Evolutionary conservation across 1,284 basidiomycete species (phyloP).

Genomic region (Ustilago tritici): DNA sequence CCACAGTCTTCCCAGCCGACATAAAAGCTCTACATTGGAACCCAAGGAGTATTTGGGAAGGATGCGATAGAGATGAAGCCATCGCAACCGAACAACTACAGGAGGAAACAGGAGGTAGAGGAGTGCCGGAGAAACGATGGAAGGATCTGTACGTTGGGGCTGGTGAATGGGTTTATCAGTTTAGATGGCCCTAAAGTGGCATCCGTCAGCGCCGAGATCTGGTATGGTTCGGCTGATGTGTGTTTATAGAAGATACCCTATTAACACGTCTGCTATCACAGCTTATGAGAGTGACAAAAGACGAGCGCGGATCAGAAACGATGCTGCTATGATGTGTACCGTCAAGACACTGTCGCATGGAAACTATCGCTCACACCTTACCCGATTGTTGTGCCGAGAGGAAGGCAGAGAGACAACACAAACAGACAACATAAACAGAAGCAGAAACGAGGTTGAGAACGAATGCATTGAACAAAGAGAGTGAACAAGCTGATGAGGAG

Average conservation of each 20-base stretch:
- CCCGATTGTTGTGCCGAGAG: too few species aligned
- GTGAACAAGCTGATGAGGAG: not conserved
- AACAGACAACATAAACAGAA: not conserved
- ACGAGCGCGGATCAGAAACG: too few species aligned
- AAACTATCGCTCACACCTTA: not conserved
- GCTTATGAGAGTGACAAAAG: too few species aligned
- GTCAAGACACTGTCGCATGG: not conserved
- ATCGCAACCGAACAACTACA: slow-evolving; percentile 6
- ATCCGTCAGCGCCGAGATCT: not conserved
- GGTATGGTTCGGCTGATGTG: not conserved
- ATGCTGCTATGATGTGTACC: too few species aligned
- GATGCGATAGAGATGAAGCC: slow-evolving; percentile 12
- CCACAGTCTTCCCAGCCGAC: slow-evolving; percentile 11
- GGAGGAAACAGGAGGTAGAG: not conserved
- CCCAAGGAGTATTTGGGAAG: slow-evolving; percentile 21
- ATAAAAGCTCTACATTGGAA: slow-evolving; percentile 29
- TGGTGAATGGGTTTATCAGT: slow-evolving; percentile 37
- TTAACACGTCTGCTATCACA: not conserved
- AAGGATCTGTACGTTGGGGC: slow-evolving; percentile 30
- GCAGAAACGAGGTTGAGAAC: too few species aligned
- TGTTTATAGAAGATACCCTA: not conserved
- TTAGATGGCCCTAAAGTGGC: slow-evolving; percentile 25
- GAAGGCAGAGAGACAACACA: too few species aligned
- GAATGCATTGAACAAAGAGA: not conserved
- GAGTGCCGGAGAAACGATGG: slow-evolving; percentile 8